Evolutionary conservation across 805 yeast genomes (phyloP).

Genomic region (Yarrowia osloensis): DNA sequence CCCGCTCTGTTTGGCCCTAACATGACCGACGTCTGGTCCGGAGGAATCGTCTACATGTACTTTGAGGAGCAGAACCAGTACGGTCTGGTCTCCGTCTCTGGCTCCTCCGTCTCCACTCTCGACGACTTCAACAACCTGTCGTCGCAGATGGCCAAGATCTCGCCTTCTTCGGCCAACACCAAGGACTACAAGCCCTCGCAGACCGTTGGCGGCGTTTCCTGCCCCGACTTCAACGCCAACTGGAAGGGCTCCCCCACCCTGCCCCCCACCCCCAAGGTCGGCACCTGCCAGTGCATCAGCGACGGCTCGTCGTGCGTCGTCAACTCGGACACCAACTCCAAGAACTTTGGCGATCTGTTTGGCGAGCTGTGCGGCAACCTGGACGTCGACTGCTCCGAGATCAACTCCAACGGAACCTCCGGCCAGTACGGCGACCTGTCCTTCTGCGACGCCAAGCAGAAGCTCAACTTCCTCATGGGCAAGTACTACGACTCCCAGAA

Average conservation of each 20-base stretch:
- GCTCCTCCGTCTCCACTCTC: constrained; percentile 56
- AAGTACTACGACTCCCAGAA: constrained; percentile 57
- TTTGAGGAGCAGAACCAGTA: constrained; percentile 80
- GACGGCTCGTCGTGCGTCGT: constrained; percentile 62
- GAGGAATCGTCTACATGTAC: constrained; percentile 92
- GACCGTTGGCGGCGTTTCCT: constrained; percentile 45
- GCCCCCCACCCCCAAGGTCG: constrained; percentile 77
- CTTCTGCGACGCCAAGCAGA: constrained; percentile 69
- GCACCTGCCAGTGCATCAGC: constrained; percentile 63
- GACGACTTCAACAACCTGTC: constrained; percentile 60
- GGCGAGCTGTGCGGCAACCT: constrained; percentile 55
- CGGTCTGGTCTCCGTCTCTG: constrained; percentile 68
- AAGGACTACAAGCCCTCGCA: constrained; percentile 44
- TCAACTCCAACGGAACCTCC: constrained; percentile 57
- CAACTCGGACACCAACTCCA: constrained; percentile 49
- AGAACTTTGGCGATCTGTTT: constrained; percentile 64
- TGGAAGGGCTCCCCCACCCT: constrained; percentile 70
- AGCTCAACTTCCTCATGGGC: constrained; percentile 68
- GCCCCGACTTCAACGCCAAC: constrained; percentile 54
- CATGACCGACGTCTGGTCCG: constrained; percentile 91
- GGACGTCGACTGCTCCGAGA: constrained; percentile 60
- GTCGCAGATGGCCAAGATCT: constrained; percentile 53
- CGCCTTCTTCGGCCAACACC: constrained; percentile 52
- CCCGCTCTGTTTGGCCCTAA: constrained; percentile 61
- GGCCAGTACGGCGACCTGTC: constrained; percentile 77